Base-by-base conservation (phyloP, 768 basidiomycete species). In the Lactarius pseudohatsudake region DNA sequence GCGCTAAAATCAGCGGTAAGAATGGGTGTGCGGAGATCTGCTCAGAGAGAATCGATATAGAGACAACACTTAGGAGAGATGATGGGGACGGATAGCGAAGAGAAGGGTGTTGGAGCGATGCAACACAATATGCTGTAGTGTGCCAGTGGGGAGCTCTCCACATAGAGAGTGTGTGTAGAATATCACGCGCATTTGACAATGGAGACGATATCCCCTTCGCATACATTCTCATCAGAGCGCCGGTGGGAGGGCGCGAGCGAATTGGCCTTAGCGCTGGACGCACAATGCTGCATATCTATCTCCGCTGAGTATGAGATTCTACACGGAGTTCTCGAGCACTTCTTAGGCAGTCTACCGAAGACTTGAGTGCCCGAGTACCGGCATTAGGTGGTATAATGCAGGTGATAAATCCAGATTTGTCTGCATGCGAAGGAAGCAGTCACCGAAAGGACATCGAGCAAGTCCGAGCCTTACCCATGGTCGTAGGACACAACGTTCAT, bases 1-100 rank as follows among this genome's bases (percentile, higher is more conserved):
- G 58, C 50, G 18, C 64, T 65, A 22, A 60, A 58, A 55, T 65
- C 58, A 20, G 64, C 40, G 30, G 32, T 45, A 45, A 59, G 57
- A 59, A 64, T 11, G 64, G 64, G 9, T 55, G 64, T 28, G 64
- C 20, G 22, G 64, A 50, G n/a, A 64, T 54, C 50, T 64, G 38
- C 47, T 55, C 50, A 2, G 57, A 64, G 38, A 32, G 47, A 59
- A 38, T 26, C n/a, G 64, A 59, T 58, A 64, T 64, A 11, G 34
- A 11, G 15, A 18, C 1, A 54, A 47, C 16, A 34, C 18, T 18
- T 55, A 9, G 36, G 47, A 54, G 45, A 13, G n/a, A 22, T 7
- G 20, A 22, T 7, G n/a, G 22, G 18, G 43, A 50, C n/a, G 2
- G 3, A 13, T 1, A 13, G 7, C 13, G 36, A 36, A 22, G n/a